These are phyloP conservation scores for Seiridium cupressi DNA, from an alignment of 2,329 filamentous ascomycete genomes.

Conservation along the genomic window DNA sequence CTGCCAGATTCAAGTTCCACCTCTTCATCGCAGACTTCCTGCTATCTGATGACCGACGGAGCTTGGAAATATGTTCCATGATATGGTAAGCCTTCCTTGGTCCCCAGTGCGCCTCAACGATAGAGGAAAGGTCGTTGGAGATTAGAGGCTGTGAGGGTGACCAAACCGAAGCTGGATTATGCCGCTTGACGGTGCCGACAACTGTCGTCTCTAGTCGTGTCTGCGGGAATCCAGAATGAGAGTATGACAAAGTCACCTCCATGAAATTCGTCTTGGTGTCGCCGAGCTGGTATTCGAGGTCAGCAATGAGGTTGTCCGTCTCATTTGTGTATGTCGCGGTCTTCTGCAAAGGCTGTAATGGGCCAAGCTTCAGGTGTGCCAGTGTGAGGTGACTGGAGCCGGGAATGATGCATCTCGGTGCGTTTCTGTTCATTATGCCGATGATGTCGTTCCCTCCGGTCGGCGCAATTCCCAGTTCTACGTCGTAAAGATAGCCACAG, in stretches of 20 bases:
- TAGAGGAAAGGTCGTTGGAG: constrained; percentile 38
- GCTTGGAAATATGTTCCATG: constrained; percentile 31
- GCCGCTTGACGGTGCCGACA: constrained; percentile 47
- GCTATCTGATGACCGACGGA: constrained; percentile 3
- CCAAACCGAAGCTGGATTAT: constrained; percentile 50
- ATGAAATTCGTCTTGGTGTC: constrained; percentile 47
- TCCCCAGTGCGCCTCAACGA: constrained; percentile 50
- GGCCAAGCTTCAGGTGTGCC: constrained; percentile 40
- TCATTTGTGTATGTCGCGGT: constrained; percentile 32
- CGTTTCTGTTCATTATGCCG: constrained; percentile 39
- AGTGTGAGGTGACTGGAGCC: constrained; percentile 47
- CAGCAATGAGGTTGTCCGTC: constrained; percentile 56
- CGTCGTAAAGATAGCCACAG: constrained; percentile 48
- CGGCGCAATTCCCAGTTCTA: constrained; percentile 45
- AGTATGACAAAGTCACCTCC: constrained; percentile 50
- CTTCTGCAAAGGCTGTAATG: constrained; percentile 8
- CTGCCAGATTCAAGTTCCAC: constrained; percentile 21
- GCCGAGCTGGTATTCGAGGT: constrained; percentile 57
- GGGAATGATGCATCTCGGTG: constrained; percentile 36
- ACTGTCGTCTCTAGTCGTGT: constrained; percentile 53
- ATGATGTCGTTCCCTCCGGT: constrained; percentile 37
- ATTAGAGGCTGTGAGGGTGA: constrained; percentile 37
- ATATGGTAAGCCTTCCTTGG: constrained; percentile 39
- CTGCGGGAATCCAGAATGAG: constrained; percentile 54
- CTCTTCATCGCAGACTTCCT: neutral